These are phyloP conservation scores for Trichothecium roseum DNA, from an alignment of 2,329 filamentous ascomycete genomes.

Conservation along the genomic window DNA sequence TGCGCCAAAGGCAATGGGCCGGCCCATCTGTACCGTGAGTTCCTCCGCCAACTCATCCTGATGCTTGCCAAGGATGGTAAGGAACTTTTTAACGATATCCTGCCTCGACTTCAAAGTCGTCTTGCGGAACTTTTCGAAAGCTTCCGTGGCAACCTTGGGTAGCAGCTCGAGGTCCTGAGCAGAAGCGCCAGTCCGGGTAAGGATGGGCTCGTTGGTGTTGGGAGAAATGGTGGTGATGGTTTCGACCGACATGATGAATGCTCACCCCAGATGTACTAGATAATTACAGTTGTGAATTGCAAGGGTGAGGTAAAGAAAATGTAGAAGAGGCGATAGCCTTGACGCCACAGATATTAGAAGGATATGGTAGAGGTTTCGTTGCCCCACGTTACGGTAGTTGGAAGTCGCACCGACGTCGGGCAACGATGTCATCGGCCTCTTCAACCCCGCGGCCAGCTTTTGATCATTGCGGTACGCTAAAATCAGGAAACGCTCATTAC, in stretches of 20 bases:
- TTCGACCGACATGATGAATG: constrained; percentile 49
- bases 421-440: too few species aligned
- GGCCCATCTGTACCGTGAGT: constrained; percentile 89
- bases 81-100: constrained; percentile 68
- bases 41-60: constrained; percentile 76
- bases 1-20: constrained; percentile 77
- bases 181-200: constrained; percentile 68
- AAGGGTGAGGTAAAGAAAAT: constrained; percentile 9
- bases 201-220: constrained; percentile 72
- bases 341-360: background rate
- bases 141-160: constrained; percentile 60
- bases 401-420: too few species aligned
- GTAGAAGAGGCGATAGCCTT: constrained; percentile 4
- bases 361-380: constrained; percentile 6
- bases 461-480: too few species aligned
- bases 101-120: constrained; percentile 68
- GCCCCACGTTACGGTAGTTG: constrained; percentile 18
- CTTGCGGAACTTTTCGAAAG: constrained; percentile 67
- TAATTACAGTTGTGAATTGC: constrained; percentile 1
- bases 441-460: too few species aligned
- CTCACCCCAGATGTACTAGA: background rate
- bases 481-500: too few species aligned
- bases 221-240: constrained; percentile 76
- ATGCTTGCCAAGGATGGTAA: constrained; percentile 58
- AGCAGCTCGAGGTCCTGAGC: constrained; percentile 59